Base-by-base conservation (phyloP, 1,284 basidiomycete genomes). In the Puccinia triticina region DNA sequence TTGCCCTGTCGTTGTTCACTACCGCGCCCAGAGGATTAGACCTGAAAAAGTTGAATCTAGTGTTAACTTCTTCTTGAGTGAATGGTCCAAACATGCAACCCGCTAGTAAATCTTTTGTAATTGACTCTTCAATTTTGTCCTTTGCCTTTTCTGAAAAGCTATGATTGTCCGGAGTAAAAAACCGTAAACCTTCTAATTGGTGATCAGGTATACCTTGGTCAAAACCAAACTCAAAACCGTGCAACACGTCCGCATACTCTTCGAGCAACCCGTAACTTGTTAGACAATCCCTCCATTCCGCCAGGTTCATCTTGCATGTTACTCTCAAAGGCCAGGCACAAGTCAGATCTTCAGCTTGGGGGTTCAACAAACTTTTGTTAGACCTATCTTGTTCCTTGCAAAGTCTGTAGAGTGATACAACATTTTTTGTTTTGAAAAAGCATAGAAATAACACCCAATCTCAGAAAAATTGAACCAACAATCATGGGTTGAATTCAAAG, bases 91-190 rank as follows among this genome's bases (percentile, higher is more conserved):
- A 75, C 18, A 75, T 48, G 10, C 32, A 12, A 5, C 72, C 48
- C 11, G 37, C n/a, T 26, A 32, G 2, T 7, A 48, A 21, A 16
- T 57, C 48, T 1, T 14, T 1, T 8, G 2, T 40, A n/a, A 75
- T 32, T 8, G 4, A 53, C 40, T 32, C 16, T 2, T 29, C 34
- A 50, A 74, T 26, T 34, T 75, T 75, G 1, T 59, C 53, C 34
- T 34, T 34, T 32, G 23, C 73, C 23, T 43, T 26, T 40, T 14
- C n/a, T 0, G 69, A 16, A 2, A 11, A 72, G 5, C n/a, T 32
- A 16, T 72, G 69, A 46, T 72, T 72, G 16, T 14, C 34, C 2
- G 69, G 69, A 23, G 69, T 72, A 16, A 40, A 72, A 37, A 21
- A 40, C 5, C 34, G 12, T 10, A 37, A 1, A 5, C 21, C 66